Evolutionary conservation across 2,329 filamentous ascomycete species (phyloP).

Genomic region (Pyrenochaeta sp.): DNA sequence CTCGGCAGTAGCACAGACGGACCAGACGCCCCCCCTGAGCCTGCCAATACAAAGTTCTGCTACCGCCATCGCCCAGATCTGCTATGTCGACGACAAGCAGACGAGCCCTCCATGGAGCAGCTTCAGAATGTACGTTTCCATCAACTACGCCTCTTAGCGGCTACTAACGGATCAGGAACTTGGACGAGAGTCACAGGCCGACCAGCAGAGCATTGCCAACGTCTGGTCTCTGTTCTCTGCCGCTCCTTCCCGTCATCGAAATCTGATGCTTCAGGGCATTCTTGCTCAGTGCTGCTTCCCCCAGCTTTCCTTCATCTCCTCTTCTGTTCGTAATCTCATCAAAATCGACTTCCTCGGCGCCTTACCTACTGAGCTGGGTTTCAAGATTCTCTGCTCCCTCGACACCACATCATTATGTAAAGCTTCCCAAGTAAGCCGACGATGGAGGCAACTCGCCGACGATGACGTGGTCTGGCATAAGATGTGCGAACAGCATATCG

Average conservation of each 20-base stretch:
- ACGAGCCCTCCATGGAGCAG: constrained; percentile 95
- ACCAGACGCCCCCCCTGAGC: constrained; percentile 28
- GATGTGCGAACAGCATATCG: constrained; percentile 98
- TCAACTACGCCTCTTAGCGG: neutral
- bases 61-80: constrained; percentile 94
- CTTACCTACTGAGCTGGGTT: constrained; percentile 86
- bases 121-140: constrained; percentile 76
- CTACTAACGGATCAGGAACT: constrained; percentile 68
- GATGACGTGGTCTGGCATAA: constrained; percentile 97
- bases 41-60: constrained; percentile 87
- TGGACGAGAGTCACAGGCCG: constrained; percentile 78
- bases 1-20: constrained; percentile 63
- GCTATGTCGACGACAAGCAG: constrained; percentile 89
- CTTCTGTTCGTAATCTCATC: constrained; percentile 90
- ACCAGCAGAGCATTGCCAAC: constrained; percentile 95
- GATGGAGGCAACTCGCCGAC: constrained; percentile 90
- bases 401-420: constrained; percentile 96
- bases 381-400: constrained; percentile 90
- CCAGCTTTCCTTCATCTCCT: constrained; percentile 90
- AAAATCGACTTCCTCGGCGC: constrained; percentile 96
- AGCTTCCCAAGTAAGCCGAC: constrained; percentile 88
- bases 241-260: constrained; percentile 89
- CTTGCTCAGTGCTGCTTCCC: constrained; percentile 97
- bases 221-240: constrained; percentile 98
- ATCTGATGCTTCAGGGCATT: constrained; percentile 95